phyloP scores from a whole-genome alignment of 78 protist genomes.

The Tieghemostelium lacteum region DNA sequence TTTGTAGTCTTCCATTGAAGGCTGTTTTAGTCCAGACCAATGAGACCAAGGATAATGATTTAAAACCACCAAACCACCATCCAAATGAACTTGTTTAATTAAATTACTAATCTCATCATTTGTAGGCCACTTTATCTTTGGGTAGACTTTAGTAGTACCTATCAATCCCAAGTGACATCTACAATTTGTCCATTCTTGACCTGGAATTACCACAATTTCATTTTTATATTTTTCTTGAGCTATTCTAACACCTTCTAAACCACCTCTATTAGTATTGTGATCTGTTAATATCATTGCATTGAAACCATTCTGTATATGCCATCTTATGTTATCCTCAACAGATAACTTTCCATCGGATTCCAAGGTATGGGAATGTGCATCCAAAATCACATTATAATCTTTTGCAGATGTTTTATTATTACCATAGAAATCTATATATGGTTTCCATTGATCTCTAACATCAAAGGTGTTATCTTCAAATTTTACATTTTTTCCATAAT shows the following conservation, averaged over 20 bases:
- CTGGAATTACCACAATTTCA: slow-evolving; percentile 39
- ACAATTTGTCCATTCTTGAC: slow-evolving; percentile 61
- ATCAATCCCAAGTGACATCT: slow-evolving; percentile 45
- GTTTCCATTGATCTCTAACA: too few relatives aligned
- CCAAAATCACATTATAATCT: slow-evolving; percentile 18
- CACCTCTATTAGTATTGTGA: slow-evolving; percentile 39
- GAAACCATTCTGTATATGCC: slow-evolving; percentile 59
- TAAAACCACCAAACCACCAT: slow-evolving; percentile 57
- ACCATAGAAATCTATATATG: neutral
- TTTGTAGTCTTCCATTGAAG: neutral
- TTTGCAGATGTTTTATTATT: neutral
- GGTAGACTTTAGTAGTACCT: slow-evolving; percentile 7
- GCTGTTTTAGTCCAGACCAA: slow-evolving; percentile 47
- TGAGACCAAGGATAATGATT: slow-evolving; percentile 60
- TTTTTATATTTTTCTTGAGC: slow-evolving; percentile 44
- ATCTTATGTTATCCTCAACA: slow-evolving; percentile 27
- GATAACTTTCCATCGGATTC: slow-evolving; percentile 40
- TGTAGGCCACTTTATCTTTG: slow-evolving; percentile 32
- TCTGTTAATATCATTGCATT: slow-evolving; percentile 67
- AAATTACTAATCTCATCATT: slow-evolving; percentile 13
- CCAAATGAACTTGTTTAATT: slow-evolving; percentile 11
- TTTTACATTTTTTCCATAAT: neutral
- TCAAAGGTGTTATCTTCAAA: slow-evolving; percentile 9
- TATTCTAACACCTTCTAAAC: slow-evolving; percentile 17
- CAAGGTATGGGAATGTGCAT: slow-evolving; percentile 44